Conservation (phyloP, 768 basidiomycete species). For the Sarcodon aspratus region DNA sequence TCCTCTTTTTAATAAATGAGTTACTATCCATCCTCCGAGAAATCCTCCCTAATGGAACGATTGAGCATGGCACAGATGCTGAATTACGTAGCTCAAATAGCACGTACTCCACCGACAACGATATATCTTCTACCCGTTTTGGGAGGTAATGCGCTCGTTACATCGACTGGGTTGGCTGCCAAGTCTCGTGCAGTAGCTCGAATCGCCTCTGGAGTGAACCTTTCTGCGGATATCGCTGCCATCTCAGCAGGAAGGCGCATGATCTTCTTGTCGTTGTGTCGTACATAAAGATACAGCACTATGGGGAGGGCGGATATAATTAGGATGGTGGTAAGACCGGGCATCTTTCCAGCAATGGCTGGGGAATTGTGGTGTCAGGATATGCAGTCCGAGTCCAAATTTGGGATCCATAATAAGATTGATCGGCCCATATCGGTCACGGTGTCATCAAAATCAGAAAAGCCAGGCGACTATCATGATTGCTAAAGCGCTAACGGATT, state of each 20-base stretch:
- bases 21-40: slow-evolving; percentile 68
- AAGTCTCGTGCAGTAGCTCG: slow-evolving; percentile 24
- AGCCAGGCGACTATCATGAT: too few relatives aligned
- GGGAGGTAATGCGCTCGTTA: slow-evolving; percentile 39
- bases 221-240: slow-evolving; percentile 14
- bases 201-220: slow-evolving; percentile 39
- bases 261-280: slow-evolving; percentile 44
- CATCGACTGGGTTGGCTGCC: slow-evolving; percentile 19
- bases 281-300: slow-evolving; percentile 26
- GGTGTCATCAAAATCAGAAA: too few relatives aligned
- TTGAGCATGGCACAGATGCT: not conserved
- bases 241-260: slow-evolving; percentile 31
- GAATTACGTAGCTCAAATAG: not conserved
- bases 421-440: too few relatives aligned
- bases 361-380: too few relatives aligned
- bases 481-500: too few relatives aligned
- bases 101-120: slow-evolving; percentile 60
- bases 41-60: slow-evolving; percentile 46
- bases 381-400: too few relatives aligned
- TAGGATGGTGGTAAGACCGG: too few relatives aligned
- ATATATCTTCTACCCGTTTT: slow-evolving; percentile 70
- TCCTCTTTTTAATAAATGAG: slow-evolving; percentile 56
- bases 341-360: too few relatives aligned
- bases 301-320: slow-evolving; percentile 3
- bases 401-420: too few relatives aligned